A percentile compares a stretch with the other conserved stretches of the same genome.
Evolutionary conservation across 257 asterid genomes (phyloP).

Genomic region (Nicotiana undulata): DNA sequence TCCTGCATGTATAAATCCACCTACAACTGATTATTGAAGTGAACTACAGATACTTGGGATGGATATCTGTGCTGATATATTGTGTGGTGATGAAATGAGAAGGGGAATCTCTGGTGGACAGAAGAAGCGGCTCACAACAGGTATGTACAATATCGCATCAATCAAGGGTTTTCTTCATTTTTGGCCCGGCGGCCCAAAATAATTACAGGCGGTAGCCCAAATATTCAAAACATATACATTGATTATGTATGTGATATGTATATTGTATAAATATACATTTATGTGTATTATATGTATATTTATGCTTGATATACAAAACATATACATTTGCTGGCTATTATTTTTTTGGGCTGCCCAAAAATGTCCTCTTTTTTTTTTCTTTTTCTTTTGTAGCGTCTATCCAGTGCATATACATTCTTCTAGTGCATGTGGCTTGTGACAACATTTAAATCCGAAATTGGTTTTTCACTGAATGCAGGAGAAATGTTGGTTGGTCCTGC

Average conservation of each 20-base stretch:
- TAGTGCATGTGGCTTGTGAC: not conserved
- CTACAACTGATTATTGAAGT: not conserved
- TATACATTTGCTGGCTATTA: too few species aligned
- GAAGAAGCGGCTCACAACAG: slow-evolving; percentile 91
- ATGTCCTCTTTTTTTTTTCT: too few species aligned
- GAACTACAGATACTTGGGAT: slow-evolving; percentile 73
- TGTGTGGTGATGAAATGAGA: slow-evolving; percentile 89
- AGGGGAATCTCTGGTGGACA: slow-evolving; percentile 98
- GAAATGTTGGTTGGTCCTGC: slow-evolving; percentile 98
- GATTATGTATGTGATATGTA: too few species aligned
- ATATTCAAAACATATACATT: too few species aligned
- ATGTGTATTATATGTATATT: too few species aligned
- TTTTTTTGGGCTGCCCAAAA: too few species aligned
- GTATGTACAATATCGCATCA: slow-evolving; percentile 20
- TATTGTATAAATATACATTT: too few species aligned
- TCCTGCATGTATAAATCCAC: not conserved
- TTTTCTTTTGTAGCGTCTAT: not conserved
- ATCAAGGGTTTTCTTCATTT: not conserved
- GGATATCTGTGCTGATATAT: slow-evolving; percentile 84
- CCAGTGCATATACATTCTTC: too few species aligned
- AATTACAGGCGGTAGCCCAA: too few species aligned
- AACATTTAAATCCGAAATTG: not conserved
- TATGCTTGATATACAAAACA: too few species aligned
- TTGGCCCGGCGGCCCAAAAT: too few species aligned
- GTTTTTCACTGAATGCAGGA: slow-evolving; percentile 36